Evolutionary conservation across 148 eudicot genomes (phyloP).

Genomic region (Spergularia marina): DNA sequence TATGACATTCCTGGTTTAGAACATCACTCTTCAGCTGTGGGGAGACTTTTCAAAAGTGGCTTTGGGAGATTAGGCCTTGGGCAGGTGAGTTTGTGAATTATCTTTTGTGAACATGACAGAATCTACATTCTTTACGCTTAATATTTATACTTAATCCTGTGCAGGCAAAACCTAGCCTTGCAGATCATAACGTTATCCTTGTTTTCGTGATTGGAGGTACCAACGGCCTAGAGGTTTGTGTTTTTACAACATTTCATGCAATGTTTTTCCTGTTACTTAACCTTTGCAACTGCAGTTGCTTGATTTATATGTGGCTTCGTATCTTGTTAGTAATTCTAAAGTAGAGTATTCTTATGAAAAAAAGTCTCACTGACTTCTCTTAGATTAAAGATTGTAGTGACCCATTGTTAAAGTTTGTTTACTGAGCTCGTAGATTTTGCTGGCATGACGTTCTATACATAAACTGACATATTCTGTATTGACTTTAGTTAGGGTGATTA

Average conservation of each 20-base stretch:
- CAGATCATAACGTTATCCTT: slow-evolving; percentile 75
- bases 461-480: background rate
- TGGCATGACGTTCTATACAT: background rate
- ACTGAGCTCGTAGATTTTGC: background rate
- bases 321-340: slow-evolving; percentile 1
- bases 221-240: slow-evolving; percentile 74
- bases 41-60: slow-evolving; percentile 89
- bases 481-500: background rate
- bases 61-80: slow-evolving; percentile 97
- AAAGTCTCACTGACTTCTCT: background rate
- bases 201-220: slow-evolving; percentile 90
- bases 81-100: slow-evolving; percentile 48
- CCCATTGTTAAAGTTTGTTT: too few relatives aligned
- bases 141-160: slow-evolving; percentile 20
- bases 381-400: background rate
- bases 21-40: slow-evolving; percentile 95
- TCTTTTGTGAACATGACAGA: background rate
- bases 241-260: background rate
- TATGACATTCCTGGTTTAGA: slow-evolving; percentile 80
- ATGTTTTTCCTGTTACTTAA: background rate
- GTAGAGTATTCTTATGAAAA: background rate
- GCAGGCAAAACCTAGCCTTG: slow-evolving; percentile 93
- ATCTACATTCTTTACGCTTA: slow-evolving; percentile 4
- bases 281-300: background rate
- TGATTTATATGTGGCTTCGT: slow-evolving; percentile 7